These are phyloP conservation scores for Erodium trifolium DNA, from an alignment of 441 rosid genomes.

Conservation along the genomic window DNA sequence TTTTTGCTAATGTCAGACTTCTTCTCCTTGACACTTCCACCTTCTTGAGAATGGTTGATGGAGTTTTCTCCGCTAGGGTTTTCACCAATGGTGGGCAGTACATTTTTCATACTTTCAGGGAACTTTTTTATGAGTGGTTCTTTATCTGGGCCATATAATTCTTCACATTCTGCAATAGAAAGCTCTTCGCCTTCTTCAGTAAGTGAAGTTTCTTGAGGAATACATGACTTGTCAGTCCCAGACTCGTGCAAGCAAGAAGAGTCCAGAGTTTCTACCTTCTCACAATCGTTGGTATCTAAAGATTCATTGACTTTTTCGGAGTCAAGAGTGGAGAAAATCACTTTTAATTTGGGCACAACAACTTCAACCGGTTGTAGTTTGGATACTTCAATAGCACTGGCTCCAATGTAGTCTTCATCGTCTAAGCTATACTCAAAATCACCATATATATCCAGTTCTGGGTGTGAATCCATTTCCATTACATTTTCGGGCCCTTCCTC, in stretches of 20 bases:
- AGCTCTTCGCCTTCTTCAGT: constrained; percentile 46
- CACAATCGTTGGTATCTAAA: constrained; percentile 27
- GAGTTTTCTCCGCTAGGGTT: constrained; percentile 30
- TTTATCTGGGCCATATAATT: constrained; percentile 78
- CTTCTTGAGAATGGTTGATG: constrained; percentile 24
- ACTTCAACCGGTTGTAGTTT: constrained; percentile 42
- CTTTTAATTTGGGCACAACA: constrained; percentile 52
- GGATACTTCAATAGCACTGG: constrained; percentile 35
- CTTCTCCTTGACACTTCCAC: constrained; percentile 37
- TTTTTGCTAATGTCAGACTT: constrained; percentile 25
- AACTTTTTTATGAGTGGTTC: constrained; percentile 50
- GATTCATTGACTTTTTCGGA: constrained; percentile 32
- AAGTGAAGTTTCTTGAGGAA: constrained; percentile 24
- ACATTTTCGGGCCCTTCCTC: constrained; percentile 55
- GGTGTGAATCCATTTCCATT: constrained; percentile 50
- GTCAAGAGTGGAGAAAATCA: constrained; percentile 53
- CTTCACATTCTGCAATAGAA: constrained; percentile 78
- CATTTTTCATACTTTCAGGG: constrained; percentile 27
- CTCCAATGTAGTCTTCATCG: constrained; percentile 73
- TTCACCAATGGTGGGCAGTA: constrained; percentile 21
- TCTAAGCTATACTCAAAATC: constrained; percentile 82
- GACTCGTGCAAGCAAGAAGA: constrained; percentile 11
- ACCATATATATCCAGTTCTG: constrained; percentile 74
- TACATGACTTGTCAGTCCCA: constrained; percentile 19
- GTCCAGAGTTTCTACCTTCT: constrained; percentile 25